Base-by-base conservation (phyloP, 1,284 basidiomycete species). In the Athelia psychrophila region DNA sequence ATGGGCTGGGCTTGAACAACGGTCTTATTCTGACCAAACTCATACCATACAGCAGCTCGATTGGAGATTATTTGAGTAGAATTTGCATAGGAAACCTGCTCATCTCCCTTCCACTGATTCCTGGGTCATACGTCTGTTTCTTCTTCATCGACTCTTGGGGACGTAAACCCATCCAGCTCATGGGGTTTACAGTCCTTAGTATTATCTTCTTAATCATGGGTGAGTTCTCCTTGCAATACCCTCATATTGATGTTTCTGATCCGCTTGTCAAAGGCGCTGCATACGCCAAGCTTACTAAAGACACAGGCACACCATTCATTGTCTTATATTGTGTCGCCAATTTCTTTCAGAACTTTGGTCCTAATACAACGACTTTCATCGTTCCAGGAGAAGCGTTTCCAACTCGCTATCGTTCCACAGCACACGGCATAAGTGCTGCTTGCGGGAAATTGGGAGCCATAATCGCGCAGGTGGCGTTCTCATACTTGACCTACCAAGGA, bases 1-100 rank as follows among this genome's bases (percentile, higher is more conserved):
- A 93, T 69, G 91, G 91, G 54, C 79, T 93, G 40, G 86, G 89
- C 52, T 76, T 93, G 53, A 94, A 94, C 75, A 87, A 84, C 6
- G 80, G 81, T 46, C 84, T 84, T 63, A 80, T 86, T 54, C 68
- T 85, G 16, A 56, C 68, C 49, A 73, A 78, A 23, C 84, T 86
- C 56, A 79, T 84, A 83, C 61, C 80, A 81, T 47, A 69, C 70
- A 24, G 68, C 79, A 3, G 36, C 55, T 5, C 58, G 68, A 15
- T 68, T 58, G 3, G 75, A 73, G 9, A 64, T 68, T 13, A 64
- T 52, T 64, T 87, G 54, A 61, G 69, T 36, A 84, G 85, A 56
- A 70, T 82, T 49, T 79, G 71, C 54, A 66, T 84, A 25, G 84
- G 83, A 12, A 86, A 86, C 72, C 68, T 91, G 57, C 84, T 93